Evolutionary conservation across 352 stramenopile species (phyloP), one percentile per base, ranked within the genome.

Genomic region (Phytophthora fragariaefolia): DNA sequence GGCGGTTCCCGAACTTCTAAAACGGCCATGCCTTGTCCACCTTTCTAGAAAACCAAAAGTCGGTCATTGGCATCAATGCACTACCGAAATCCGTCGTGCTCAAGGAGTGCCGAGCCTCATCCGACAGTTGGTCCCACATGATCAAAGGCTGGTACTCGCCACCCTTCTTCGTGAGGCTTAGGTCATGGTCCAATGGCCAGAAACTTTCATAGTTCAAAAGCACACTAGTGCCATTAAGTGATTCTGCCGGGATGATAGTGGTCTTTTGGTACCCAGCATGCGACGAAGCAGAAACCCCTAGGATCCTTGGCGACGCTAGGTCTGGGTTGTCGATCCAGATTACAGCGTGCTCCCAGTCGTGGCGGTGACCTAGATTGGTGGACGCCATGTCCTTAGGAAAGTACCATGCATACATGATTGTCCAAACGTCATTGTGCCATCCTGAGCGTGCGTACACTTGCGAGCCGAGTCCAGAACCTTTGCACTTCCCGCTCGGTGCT

Each of bases 301-400:
- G 22, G 20, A 67, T 67, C 42, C 32, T 57, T 1, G 59, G 50
- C 4, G 42, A 9, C 2, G 26, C 17, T 2, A 66, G 26, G 17
- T 48, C 49, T 4, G 58, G 58, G 45, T 72, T 63, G 62, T 77
- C 60, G 62, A 79, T 64, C 74, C 74, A 82, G 13, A 82, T 53
- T 4, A 82, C 55, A n/a, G 74, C 55, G 59, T 82, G 66, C 28
- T 77, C 71, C 67, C 71, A 82, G 56, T 82, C 67, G 43, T 82
- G 74, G 43, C 71, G 74, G 50, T 82, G 71, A 9, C 74, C 74
- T 4, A 79, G 36, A 3, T 49, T 43, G 7, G 59, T 57, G 8
- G 57, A 63, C 32, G 59, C 62, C 51, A 66, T 71, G 54, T 83
- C 75, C 63, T 80, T 83, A 26, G 73, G 71, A 58, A 83, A 76